phyloP scores from a whole-genome alignment of 1,139 yeast genomes.

The Saccharomycopsis phalli region DNA sequence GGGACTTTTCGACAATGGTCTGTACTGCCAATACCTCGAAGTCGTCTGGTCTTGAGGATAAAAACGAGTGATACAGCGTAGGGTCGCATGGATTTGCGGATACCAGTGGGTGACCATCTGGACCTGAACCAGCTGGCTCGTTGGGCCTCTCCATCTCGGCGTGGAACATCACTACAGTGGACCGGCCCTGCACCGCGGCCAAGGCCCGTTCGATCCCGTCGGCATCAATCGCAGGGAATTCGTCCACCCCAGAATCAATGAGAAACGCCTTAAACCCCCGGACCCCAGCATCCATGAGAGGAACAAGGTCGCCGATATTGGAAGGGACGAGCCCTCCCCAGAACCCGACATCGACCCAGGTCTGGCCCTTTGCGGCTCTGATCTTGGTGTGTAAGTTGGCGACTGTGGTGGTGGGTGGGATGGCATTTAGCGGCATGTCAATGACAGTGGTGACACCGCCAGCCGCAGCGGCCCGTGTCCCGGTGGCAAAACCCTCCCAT shows the following conservation, averaged over 20 bases:
- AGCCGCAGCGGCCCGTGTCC: constrained; percentile 84
- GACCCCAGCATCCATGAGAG: constrained; percentile 75
- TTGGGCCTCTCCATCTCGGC: constrained; percentile 76
- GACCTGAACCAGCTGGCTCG: constrained; percentile 1
- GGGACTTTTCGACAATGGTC: constrained; percentile 56
- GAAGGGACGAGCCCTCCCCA: constrained; percentile 93
- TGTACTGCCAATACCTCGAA: constrained; percentile 81
- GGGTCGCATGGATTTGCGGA: constrained; percentile 29
- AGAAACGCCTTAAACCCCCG: constrained; percentile 88
- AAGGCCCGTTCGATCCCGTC: constrained; percentile 58
- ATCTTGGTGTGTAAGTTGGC: constrained; percentile 66
- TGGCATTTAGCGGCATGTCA: constrained; percentile 94
- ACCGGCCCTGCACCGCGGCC: constrained; percentile 46
- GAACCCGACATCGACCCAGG: constrained; percentile 91
- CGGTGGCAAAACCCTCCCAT: constrained; percentile 94
- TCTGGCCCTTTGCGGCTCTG: constrained; percentile 67
- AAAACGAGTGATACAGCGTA: constrained; percentile 61
- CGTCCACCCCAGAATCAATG: constrained; percentile 90
- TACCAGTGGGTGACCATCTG: not conserved
- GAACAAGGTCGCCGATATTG: constrained; percentile 59
- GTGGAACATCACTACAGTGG: constrained; percentile 81
- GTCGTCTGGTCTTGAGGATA: constrained; percentile 80
- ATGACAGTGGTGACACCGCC: constrained; percentile 96
- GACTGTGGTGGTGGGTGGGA: constrained; percentile 88
- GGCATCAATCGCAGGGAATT: constrained; percentile 74